phyloP scores from a whole-genome alignment of 176 grass and related monocot species.

The Musa beccarii region DNA sequence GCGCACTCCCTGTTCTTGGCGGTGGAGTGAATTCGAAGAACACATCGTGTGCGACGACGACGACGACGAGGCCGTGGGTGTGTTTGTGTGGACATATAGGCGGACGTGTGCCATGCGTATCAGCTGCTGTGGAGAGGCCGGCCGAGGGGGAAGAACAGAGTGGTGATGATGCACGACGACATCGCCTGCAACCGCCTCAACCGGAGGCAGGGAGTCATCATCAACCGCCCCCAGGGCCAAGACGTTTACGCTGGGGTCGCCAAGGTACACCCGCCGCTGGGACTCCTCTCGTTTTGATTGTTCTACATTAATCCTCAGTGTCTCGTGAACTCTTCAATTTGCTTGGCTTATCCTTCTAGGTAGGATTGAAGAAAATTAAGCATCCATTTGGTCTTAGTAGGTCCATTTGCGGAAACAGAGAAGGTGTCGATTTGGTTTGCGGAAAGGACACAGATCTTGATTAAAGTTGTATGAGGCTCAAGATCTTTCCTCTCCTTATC shows the following conservation, averaged over 20 bases:
- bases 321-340: not conserved
- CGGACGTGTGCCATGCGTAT: constrained; percentile 89
- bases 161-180: constrained; percentile 88
- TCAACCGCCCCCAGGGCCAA: constrained; percentile 71
- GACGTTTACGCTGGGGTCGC: constrained; percentile 82
- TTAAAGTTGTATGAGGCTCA: too few species aligned
- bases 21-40: not conserved
- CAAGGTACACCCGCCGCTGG: constrained; percentile 37
- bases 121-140: constrained; percentile 63
- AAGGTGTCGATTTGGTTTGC: too few species aligned
- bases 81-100: constrained; percentile 19
- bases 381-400: too few species aligned
- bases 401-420: too few species aligned
- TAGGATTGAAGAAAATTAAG: not conserved
- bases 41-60: not conserved
- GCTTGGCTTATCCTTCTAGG: not conserved
- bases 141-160: constrained; percentile 78
- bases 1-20: not conserved
- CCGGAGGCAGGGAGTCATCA: constrained; percentile 58
- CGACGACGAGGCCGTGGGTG: not conserved
- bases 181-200: constrained; percentile 56
- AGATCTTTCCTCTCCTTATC: too few species aligned
- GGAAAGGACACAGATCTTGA: too few species aligned
- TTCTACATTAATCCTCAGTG: constrained; percentile 15
- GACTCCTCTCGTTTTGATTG: not conserved